Base-by-base conservation (phyloP, 78 protist genomes). In the Reticulomyxa filosa region DNA sequence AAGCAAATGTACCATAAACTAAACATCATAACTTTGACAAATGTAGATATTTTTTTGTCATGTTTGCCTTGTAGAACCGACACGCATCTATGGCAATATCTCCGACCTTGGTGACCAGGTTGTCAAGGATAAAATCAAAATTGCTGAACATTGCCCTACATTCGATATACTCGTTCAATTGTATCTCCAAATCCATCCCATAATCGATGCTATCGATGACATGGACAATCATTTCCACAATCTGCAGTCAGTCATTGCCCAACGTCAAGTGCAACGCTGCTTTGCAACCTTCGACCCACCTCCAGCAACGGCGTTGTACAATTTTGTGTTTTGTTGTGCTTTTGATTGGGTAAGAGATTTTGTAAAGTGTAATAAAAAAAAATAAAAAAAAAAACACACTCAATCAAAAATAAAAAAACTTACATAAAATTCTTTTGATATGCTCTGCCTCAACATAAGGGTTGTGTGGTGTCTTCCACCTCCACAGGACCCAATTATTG, bases 21-120 rank as follows among this genome's bases (percentile, higher is more conserved):
- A n/a, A 42, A n/a, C 17, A n/a, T n/a, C 17, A 42, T 42, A 42
- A 59, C 65, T 17, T 59, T 59, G 34, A 59, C 65, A 10, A 59
- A 59, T 30, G 65, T 46, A 10, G 34, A 20, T 8, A 46, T 59
- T 33, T 59, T 59, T 30, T 27, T 10, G 65, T 59, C 37, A 46
- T 59, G 65, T 27, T 59, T 59, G 11, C 65, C 65, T 10, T 33
- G 34, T 46, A 59, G 29, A 42, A 17, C 17, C 29, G 29, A 17
- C 17, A 17, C 48, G 48, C 48, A 20, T 42, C 29, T 17, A 42
- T 42, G 48, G 48, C 48, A 13, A 42, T 17, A 13, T 20, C 29
- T 42, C 48, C 48, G 29, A 42, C 48, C 29, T 17, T n/a, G 50
- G 17, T 17, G 17, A n/a, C 50, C 17, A 17, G 50, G 50, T 42